Base-by-base conservation (phyloP, 352 stramenopile genomes). In the Phytophthora uliginosa region DNA sequence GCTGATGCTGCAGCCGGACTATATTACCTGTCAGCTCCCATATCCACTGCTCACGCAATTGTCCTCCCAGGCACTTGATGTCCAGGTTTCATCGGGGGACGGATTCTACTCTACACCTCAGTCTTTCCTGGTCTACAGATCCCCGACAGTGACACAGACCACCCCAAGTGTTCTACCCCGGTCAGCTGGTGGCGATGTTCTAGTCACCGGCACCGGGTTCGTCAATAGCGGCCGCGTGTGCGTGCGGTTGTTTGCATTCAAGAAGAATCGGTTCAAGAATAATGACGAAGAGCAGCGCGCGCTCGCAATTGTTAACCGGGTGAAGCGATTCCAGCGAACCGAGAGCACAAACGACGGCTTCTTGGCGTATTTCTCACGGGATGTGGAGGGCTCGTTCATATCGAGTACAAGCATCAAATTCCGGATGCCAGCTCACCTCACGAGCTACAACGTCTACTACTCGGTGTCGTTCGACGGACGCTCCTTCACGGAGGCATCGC, bases 51-150 rank as follows among this genome's bases (percentile, higher is more conserved):
- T 78, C 7, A 13, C n/a, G 6, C 40, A 71, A 17, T 28, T 76
- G 52, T 69, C 72, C 0, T 73, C 84, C 1, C 79, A 90, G n/a
- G 61, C 48, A 17, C 56, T 94, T 1, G 63, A 78, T 33, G 76
- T 92, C 0, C 84, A 94, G 51, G 83, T 94, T 10, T 94, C 86
- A 0, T 91, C 86, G 8, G 86, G 83, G 0, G 86, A 90, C 52
- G 78, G 79, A 8, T 79, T 86, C 60, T 92, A 80, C 56, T 90
- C 84, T 3, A 52, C 42, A 12, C 55, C 73, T n/a, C 57, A 73
- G 17, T 76, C 52, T 1, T 92, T 90, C 34, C 58, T 81, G 20
- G 73, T 86, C 17, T 94, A 91, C 53, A 73, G 81, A 2, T 42
- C 85, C 1, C 85, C 87, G 0, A 68, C 33, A 1, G 80, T 93